Evolutionary conservation across 352 stramenopile genomes (phyloP), one percentile per base, ranked within the genome.

Genomic region (Phytophthora colocasiae): DNA sequence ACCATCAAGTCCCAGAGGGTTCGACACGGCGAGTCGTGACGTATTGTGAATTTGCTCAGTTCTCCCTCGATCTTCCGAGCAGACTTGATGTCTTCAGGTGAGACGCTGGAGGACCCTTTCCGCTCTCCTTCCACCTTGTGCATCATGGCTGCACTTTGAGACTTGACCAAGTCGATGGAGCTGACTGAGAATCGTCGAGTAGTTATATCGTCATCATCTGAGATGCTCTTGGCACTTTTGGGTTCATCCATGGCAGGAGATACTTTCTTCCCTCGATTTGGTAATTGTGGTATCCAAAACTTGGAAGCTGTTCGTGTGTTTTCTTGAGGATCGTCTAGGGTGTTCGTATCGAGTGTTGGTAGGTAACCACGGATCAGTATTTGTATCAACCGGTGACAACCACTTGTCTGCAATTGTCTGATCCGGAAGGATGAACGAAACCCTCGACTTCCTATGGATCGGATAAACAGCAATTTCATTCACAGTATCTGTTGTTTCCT

Each of bases 1-100:
- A 92, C 71, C 8, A 87, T 19, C 6, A 69, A 19, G 51, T 92
- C 78, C 81, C 83, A 92, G 4, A 66, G 19, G 2, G 57, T 53
- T 8, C 80, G 73, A n/a, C 70, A 65, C 0, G 32, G 19, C 3
- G 80, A 80, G 53, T 92, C 76, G 39, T 87, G 82, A 9, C 75
- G 74, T 17, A 92, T 46, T 2, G 75, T 81, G 29, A 80, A 85
- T 10, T 44, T 62, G 29, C 75, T 74, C 14, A 87, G 10, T 41
- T 66, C 61, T 22, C 43, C 49, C 7, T 80, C 49, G n/a, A 66
- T 53, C n/a, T 77, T 71, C n/a, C 76, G 78, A n/a, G 79, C 81
- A n/a, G 69, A 55, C 17, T 78, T 52, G 22, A 87, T 71, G n/a
- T 84, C 73, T 38, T 78, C 63, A 1, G 69, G 68, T 6, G 69